Evolutionary conservation across 129 eudicot genomes (phyloP).

Genomic region (Heracleum sosnowskyi): DNA sequence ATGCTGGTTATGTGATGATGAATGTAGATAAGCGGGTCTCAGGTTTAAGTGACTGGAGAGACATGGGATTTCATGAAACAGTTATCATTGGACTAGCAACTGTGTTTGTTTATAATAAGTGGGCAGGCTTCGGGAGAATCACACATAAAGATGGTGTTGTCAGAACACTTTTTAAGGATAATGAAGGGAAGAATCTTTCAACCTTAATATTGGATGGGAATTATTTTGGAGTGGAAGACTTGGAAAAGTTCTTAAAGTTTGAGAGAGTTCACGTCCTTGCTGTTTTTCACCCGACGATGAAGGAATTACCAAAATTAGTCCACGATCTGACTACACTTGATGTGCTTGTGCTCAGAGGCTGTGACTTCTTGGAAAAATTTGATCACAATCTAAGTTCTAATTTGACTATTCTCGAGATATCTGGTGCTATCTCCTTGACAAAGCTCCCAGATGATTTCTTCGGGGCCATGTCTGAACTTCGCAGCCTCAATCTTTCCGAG

Average conservation of each 20-base stretch:
- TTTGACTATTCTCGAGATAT: slow-evolving; percentile 9
- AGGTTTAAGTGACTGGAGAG: background rate
- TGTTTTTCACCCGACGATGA: slow-evolving; percentile 14
- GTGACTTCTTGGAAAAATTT: slow-evolving; percentile 21
- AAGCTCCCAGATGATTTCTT: background rate
- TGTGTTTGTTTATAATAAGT: slow-evolving; percentile 11
- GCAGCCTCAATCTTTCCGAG: slow-evolving; percentile 9
- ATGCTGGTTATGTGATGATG: slow-evolving; percentile 32
- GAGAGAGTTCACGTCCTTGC: slow-evolving; percentile 14
- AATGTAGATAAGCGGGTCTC: background rate
- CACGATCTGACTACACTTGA: slow-evolving; percentile 11
- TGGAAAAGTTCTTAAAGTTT: background rate
- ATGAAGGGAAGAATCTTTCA: slow-evolving; percentile 15
- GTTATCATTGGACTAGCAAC: slow-evolving; percentile 36
- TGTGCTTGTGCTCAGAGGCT: slow-evolving; percentile 41
- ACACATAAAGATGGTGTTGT: slow-evolving; percentile 29
- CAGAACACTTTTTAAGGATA: slow-evolving; percentile 16
- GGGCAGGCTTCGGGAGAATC: slow-evolving; percentile 27
- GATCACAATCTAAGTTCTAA: background rate
- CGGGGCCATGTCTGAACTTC: background rate
- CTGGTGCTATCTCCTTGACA: slow-evolving; percentile 12
- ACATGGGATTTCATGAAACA: slow-evolving; percentile 1
- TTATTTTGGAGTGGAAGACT: slow-evolving; percentile 13
- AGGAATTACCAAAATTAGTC: slow-evolving; percentile 11
- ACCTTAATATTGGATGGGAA: slow-evolving; percentile 41